Percentiles rank a stretch among this genome's conserved stretches.
Evolutionary conservation across 2,329 filamentous ascomycete species (phyloP).

Genomic region (Pseudogymnoascus sp.): DNA sequence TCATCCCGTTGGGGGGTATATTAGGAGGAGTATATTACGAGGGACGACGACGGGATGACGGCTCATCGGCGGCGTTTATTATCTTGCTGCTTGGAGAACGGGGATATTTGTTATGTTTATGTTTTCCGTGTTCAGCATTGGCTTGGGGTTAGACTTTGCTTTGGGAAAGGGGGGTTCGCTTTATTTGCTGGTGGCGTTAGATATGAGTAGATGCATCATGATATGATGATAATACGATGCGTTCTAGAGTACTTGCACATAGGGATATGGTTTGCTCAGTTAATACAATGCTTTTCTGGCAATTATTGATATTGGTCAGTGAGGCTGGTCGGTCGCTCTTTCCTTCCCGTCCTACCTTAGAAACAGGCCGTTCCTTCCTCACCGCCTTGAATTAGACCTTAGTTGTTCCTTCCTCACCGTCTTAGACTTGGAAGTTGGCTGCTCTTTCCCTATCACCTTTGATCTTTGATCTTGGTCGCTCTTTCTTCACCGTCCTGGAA

Average conservation of each 20-base stretch:
- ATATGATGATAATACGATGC: neutral
- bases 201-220: constrained; percentile 2
- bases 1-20: neutral
- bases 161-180: neutral
- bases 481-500: no score
- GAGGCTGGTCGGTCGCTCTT: neutral
- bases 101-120: neutral
- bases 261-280: neutral
- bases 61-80: constrained; percentile 5
- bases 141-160: neutral
- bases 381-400: neutral
- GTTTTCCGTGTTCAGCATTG: neutral
- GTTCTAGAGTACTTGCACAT: neutral
- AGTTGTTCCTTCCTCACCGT: no score
- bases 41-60: neutral
- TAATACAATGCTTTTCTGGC: neutral
- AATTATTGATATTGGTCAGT: neutral
- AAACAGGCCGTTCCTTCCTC: neutral
- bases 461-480: no score
- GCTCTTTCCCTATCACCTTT: no score
- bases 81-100: neutral
- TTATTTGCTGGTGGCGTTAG: neutral
- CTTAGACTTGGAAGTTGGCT: no score
- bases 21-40: neutral
- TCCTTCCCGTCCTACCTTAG: neutral